Evolutionary conservation across 2,329 filamentous ascomycete species (phyloP), one percentile per base, ranked within the genome.

Genomic region (Botrytis deweyae): DNA sequence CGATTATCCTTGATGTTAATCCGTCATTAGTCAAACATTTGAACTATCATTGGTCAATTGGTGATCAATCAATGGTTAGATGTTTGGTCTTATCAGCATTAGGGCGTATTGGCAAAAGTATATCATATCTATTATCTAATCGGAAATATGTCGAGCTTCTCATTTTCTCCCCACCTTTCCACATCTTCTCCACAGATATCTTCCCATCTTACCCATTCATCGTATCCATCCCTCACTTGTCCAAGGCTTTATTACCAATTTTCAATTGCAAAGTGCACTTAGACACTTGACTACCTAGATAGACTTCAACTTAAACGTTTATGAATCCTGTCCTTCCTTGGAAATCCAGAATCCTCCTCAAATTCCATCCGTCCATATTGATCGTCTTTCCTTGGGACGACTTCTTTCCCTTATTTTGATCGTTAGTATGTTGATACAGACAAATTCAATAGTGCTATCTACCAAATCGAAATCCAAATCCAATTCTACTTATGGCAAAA

Each of bases 1-100:
- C n/a, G 18, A 62, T 40, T n/a, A 63, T 63, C 61, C 61, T 63
- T 63, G 61, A 40, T 63, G 61, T 63, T 63, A 40, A 63, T 63
- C 61, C 61, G 36, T 40, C 61, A 40, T 63, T 63, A 63, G 61
- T 63, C 36, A n/a, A 63, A 18, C 12, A 2, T 40, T n/a, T 25
- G 38, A 12, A 18, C 61, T n/a, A 14, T 63, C 7, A 40, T 63
- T 63, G 61, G 61, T 4, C 61, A n/a, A 63, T 38, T 36, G 36
- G 18, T 55, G 38, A 18, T 63, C 61, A 16, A 18, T 63, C 61
- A 16, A 36, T 40, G 25, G 38, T 18, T 63, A 33, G 36, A 63
- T 38, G 22, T 9, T 40, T 40, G 61, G 38, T 49, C 64, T 58
- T 58, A 69, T 58, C 49, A 52, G 66, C 49, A 22, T 58, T 25